Evolutionary conservation across 768 basidiomycete genomes (phyloP).

Genomic region (Coprinopsis sp.): DNA sequence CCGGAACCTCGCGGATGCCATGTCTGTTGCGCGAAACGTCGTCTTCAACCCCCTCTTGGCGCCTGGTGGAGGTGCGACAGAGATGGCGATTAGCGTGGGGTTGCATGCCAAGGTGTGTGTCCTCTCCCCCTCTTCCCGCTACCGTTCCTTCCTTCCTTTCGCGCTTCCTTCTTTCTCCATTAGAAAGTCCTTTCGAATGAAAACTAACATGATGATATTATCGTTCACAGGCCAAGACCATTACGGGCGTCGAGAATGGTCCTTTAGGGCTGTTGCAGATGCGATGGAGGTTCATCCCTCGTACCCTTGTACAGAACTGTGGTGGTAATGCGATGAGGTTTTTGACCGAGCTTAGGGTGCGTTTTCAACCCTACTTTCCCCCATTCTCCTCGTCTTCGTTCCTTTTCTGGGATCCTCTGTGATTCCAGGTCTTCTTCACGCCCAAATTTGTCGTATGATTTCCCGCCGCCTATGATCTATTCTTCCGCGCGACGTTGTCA

Average conservation of each 20-base stretch:
- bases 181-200: too few species aligned
- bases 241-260: slow-evolving; percentile 88
- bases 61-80: slow-evolving; percentile 95
- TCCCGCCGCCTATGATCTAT: too few species aligned
- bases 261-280: slow-evolving; percentile 88
- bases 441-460: too few species aligned
- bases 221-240: slow-evolving; percentile 67
- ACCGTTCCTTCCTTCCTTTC: too few species aligned
- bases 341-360: slow-evolving; percentile 86
- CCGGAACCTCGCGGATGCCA: slow-evolving; percentile 94
- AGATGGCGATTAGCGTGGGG: slow-evolving; percentile 95
- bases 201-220: too few species aligned
- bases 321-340: slow-evolving; percentile 94
- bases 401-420: background rate
- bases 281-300: slow-evolving; percentile 96
- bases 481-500: too few species aligned
- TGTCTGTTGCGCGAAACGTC: slow-evolving; percentile 95
- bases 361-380: slow-evolving; percentile 23
- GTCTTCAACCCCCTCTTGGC: slow-evolving; percentile 93
- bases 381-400: slow-evolving; percentile 8
- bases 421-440: too few species aligned
- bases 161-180: too few species aligned
- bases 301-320: slow-evolving; percentile 91
- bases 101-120: slow-evolving; percentile 77
- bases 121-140: too few species aligned